phyloP scores from a whole-genome alignment of 345 rosid genomes.

The Lumnitzera racemosa region DNA sequence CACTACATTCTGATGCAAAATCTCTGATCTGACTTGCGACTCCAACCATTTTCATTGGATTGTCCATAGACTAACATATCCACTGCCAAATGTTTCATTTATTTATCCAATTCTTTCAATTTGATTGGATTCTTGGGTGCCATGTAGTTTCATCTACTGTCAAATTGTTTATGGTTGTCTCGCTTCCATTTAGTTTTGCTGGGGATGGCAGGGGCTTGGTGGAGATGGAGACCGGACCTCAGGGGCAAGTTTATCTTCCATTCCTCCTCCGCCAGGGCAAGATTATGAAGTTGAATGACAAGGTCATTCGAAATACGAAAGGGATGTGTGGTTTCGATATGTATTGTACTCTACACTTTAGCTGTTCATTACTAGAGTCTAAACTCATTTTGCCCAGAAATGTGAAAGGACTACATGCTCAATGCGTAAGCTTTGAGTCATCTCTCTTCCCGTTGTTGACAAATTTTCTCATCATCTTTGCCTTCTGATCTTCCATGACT shows the following conservation, averaged over 20 bases:
- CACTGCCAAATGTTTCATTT: slow-evolving; percentile 26
- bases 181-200: slow-evolving; percentile 13
- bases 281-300: slow-evolving; percentile 6
- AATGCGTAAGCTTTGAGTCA: too few species aligned
- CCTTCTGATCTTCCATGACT: neutral
- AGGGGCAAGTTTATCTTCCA: too few species aligned
- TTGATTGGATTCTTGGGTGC: slow-evolving; percentile 21
- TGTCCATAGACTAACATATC: slow-evolving; percentile 56
- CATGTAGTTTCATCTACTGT: slow-evolving; percentile 16
- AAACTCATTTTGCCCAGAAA: too few species aligned
- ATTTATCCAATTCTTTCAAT: slow-evolving; percentile 24
- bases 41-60: slow-evolving; percentile 18
- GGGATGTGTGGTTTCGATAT: too few species aligned
- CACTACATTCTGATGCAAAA: slow-evolving; percentile 47
- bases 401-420: too few species aligned
- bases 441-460: too few species aligned
- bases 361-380: too few species aligned
- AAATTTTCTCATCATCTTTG: slow-evolving; percentile 1
- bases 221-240: too few species aligned
- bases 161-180: slow-evolving; percentile 14
- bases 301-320: slow-evolving; percentile 8
- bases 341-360: too few species aligned
- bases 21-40: slow-evolving; percentile 22
- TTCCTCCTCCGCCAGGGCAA: too few species aligned
- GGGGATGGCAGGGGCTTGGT: slow-evolving; percentile 18